These are phyloP conservation scores for Scheffersomyces cryptocercus DNA, from an alignment of 1,139 yeast species.

Conservation along the genomic window DNA sequence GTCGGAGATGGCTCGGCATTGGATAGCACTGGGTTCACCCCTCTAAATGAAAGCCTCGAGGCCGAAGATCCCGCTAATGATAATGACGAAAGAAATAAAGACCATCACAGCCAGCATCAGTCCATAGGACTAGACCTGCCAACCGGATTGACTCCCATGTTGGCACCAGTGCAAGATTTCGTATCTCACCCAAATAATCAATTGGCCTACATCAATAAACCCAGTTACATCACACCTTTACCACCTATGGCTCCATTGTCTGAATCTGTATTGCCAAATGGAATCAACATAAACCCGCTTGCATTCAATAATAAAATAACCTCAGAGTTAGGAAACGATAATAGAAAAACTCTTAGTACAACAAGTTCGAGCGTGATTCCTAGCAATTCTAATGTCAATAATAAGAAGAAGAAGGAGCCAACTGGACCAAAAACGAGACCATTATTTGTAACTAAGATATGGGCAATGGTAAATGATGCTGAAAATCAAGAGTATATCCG, in stretches of 20 bases:
- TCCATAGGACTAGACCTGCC: constrained; percentile 9
- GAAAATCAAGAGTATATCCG: constrained; percentile 67
- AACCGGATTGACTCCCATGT: constrained; percentile 11
- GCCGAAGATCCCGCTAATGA: constrained; percentile 1
- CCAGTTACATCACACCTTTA: constrained; percentile 17
- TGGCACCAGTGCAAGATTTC: constrained; percentile 5
- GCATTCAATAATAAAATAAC: constrained; percentile 6
- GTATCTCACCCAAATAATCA: constrained; percentile 14
- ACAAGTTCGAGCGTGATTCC: neutral
- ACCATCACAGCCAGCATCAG: neutral
- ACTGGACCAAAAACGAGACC: constrained; percentile 55
- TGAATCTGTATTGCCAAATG: constrained; percentile 35
- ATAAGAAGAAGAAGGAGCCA: constrained; percentile 32
- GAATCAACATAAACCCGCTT: constrained; percentile 14
- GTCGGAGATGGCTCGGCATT: constrained; percentile 9
- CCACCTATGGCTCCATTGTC: constrained; percentile 40
- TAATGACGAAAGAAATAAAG: neutral
- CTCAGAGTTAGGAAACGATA: neutral
- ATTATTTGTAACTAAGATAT: constrained; percentile 86
- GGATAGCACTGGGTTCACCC: constrained; percentile 2
- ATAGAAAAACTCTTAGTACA: neutral
- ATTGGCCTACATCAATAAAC: constrained; percentile 13
- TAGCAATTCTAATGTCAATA: constrained; percentile 1
- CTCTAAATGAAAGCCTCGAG: neutral
- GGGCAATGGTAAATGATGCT: constrained; percentile 93